Percentiles rank a stretch among this genome's conserved stretches.
Conservation (phyloP, 1,284 basidiomycete species). For the Ganoderma resinaceum region DNA sequence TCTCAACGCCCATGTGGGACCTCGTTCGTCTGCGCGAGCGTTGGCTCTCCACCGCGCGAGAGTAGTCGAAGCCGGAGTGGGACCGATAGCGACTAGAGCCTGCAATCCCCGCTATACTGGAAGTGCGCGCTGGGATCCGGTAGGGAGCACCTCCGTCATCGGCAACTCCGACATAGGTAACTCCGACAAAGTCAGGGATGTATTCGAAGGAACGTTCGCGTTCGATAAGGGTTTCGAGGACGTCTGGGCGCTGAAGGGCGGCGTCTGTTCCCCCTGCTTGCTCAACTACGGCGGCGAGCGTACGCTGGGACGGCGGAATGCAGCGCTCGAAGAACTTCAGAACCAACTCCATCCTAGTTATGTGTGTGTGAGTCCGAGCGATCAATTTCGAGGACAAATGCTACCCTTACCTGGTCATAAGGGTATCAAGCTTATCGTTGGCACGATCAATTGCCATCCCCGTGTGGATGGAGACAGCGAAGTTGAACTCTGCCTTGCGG, state of each 20-base stretch:
- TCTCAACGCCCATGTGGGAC: not conserved
- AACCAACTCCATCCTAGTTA: conserved; percentile 22
- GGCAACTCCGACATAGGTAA: too few species aligned
- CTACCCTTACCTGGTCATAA: conserved; percentile 26
- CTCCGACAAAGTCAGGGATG: not conserved
- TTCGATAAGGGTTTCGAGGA: conserved; percentile 26
- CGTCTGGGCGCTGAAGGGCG: conserved; percentile 23
- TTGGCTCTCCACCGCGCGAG: conserved; percentile 18
- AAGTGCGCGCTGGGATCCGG: not conserved
- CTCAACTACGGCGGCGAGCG: conserved; percentile 23
- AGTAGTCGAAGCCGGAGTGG: conserved; percentile 7
- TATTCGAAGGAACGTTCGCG: not conserved
- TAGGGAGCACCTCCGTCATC: not conserved
- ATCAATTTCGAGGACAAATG: not conserved
- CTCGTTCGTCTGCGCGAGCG: conserved; percentile 5
- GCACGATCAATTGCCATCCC: conserved; percentile 42
- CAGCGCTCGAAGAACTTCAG: conserved; percentile 28
- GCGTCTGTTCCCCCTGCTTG: conserved; percentile 28
- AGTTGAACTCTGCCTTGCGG: conserved; percentile 42
- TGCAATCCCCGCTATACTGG: not conserved
- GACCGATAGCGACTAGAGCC: not conserved
- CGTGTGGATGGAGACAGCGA: conserved; percentile 43
- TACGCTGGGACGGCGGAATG: conserved; percentile 22
- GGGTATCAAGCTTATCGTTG: conserved; percentile 40
- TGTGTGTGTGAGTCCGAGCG: not conserved